Conservation (phyloP, 73 alveolate genomes). For the Uronychia setigera region DNA sequence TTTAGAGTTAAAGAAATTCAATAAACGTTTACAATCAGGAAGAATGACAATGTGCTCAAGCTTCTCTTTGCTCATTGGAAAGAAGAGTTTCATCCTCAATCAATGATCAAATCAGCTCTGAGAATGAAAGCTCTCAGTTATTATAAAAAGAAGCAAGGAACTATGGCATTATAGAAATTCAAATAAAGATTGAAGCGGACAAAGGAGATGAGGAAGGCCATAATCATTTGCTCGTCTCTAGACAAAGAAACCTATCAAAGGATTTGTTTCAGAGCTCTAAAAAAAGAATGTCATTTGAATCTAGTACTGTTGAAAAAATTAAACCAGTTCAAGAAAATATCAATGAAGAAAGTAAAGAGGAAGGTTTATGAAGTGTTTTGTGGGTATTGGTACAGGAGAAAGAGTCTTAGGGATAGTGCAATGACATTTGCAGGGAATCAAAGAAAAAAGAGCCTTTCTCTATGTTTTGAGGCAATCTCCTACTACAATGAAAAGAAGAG, state of each 20-base stretch:
- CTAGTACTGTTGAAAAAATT: background rate
- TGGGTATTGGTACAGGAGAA: background rate
- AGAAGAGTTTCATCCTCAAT: background rate
- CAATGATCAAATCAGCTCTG: background rate
- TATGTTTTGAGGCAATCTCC: background rate
- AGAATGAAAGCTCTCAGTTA: background rate
- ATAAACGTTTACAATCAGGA: no score
- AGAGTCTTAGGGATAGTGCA: background rate
- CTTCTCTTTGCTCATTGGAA: no score
- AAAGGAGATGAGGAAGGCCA: background rate
- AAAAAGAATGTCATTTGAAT: no score
- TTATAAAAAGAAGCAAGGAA: background rate
- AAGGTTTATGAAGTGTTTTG: background rate
- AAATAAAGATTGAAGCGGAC: background rate
- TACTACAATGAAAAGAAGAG: background rate
- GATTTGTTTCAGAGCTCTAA: background rate
- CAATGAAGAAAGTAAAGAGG: background rate
- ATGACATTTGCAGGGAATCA: background rate
- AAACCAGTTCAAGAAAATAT: background rate
- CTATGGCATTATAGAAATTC: background rate
- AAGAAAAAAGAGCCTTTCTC: background rate
- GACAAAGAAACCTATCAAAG: background rate
- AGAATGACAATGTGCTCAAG: no score
- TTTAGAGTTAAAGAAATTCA: no score
- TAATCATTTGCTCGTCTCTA: background rate